These are phyloP conservation scores for Cladosporium phlei DNA, from an alignment of 2,329 filamentous ascomycete species.

Conservation along the genomic window DNA sequence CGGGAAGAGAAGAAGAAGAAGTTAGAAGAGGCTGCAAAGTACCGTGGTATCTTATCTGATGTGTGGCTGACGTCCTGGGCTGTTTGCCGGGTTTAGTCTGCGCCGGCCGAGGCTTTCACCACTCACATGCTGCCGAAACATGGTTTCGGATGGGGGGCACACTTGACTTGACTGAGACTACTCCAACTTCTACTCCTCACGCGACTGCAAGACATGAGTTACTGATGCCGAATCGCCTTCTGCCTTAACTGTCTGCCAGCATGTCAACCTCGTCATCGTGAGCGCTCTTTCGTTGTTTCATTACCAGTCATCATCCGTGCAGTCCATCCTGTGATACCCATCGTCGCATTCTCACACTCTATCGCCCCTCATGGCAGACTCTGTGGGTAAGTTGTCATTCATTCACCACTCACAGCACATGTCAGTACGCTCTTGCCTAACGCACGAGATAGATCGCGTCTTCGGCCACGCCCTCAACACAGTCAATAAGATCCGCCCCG, in stretches of 20 bases:
- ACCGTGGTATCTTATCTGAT: conserved; percentile 1
- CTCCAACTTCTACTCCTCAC: not conserved
- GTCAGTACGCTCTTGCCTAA: not conserved
- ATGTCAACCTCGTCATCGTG: too few relatives aligned
- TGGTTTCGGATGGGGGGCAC: not conserved
- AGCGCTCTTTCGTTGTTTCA: too few relatives aligned
- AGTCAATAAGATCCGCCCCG: conserved; percentile 95
- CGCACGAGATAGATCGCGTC: conserved; percentile 68
- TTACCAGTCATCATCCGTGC: too few relatives aligned
- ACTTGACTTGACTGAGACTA: not conserved
- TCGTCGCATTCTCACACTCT: not conserved
- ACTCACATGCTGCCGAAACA: conserved; percentile 7
- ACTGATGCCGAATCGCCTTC: too few relatives aligned
- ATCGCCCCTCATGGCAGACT: conserved; percentile 5
- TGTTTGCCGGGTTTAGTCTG: too few relatives aligned
- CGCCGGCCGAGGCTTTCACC: conserved; percentile 5
- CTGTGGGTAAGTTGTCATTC: not conserved
- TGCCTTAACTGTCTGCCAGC: too few relatives aligned
- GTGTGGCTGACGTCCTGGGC: not conserved
- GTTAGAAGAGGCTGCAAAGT: too few relatives aligned
- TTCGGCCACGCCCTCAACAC: conserved; percentile 99
- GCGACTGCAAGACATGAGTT: too few relatives aligned
- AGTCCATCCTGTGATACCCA: too few relatives aligned
- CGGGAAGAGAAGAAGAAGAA: too few relatives aligned
- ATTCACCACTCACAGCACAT: not conserved